Conservation (phyloP, 371 early-diverging fungal genomes). For the Mortierella sp. region DNA sequence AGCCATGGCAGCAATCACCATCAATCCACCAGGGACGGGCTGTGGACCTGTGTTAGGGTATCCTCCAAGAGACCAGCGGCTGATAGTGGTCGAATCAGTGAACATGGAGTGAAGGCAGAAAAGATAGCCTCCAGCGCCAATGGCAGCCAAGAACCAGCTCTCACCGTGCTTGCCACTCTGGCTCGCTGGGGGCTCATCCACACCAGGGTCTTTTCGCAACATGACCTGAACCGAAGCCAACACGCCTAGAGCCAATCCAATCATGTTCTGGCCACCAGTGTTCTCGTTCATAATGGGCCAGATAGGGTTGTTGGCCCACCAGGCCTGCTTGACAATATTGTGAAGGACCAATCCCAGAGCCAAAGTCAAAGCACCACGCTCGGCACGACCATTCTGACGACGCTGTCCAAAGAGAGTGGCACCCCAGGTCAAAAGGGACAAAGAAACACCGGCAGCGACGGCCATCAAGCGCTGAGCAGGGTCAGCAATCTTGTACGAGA, state of each 20-base stretch:
- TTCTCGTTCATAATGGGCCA: conserved; percentile 83
- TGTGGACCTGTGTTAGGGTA: conserved; percentile 83
- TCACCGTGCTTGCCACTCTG: conserved; percentile 26
- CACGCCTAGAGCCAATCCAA: conserved; percentile 72
- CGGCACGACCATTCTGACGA: conserved; percentile 66
- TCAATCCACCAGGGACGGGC: conserved; percentile 82
- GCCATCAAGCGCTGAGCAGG: conserved; percentile 73
- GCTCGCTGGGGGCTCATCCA: conserved; percentile 21
- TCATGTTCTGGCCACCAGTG: conserved; percentile 79
- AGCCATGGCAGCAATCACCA: conserved; percentile 72
- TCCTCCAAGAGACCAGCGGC: conserved; percentile 83
- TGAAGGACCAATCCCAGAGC: conserved; percentile 76
- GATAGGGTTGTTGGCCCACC: conserved; percentile 84
- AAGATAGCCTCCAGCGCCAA: conserved; percentile 76
- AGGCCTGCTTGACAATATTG: conserved; percentile 79
- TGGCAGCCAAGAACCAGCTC: conserved; percentile 66
- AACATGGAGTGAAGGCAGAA: conserved; percentile 83
- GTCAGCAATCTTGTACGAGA: conserved; percentile 67
- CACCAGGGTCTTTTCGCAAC: conserved; percentile 58
- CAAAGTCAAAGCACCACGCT: conserved; percentile 74
- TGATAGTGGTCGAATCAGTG: conserved; percentile 79
- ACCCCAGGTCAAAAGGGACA: conserved; percentile 70
- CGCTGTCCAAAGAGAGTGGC: conserved; percentile 71
- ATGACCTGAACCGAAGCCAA: conserved; percentile 69
- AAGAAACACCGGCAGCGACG: conserved; percentile 71